Evolutionary conservation across 2,329 filamentous ascomycete species (phyloP).

Genomic region (Cladophialophora immunda): DNA sequence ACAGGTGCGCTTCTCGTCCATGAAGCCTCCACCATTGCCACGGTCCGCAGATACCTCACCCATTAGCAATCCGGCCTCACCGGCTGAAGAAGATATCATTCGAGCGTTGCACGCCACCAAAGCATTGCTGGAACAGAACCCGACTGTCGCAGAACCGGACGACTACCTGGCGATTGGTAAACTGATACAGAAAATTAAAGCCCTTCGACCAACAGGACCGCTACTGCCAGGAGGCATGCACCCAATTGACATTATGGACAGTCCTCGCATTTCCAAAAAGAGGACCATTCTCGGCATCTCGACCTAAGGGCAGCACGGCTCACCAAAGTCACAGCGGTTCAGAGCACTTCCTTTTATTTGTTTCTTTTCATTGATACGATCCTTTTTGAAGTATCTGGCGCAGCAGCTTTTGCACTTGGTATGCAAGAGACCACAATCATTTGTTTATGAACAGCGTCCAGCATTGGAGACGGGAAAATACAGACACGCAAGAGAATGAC

Average conservation of each 20-base stretch:
- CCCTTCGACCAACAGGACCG: conserved; percentile 62
- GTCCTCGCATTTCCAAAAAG: conserved; percentile 54
- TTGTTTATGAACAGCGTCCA: conserved; percentile 29
- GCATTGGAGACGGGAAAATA: conserved; percentile 22
- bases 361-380: conserved; percentile 26
- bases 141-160: conserved; percentile 76
- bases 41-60: conserved; percentile 56
- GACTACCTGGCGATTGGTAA: conserved; percentile 82
- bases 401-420: conserved; percentile 11
- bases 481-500: conserved; percentile 13
- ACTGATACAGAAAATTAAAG: conserved; percentile 83
- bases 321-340: background rate
- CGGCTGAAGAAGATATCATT: conserved; percentile 84
- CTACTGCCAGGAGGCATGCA: conserved; percentile 54
- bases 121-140: conserved; percentile 78
- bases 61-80: conserved; percentile 65
- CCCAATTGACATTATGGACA: conserved; percentile 53
- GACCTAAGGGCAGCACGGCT: conserved; percentile 38
- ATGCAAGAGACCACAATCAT: conserved; percentile 28
- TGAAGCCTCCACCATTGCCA: conserved; percentile 50
- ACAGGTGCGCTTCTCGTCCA: conserved; percentile 50
- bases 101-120: conserved; percentile 82
- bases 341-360: conserved; percentile 1
- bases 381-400: conserved; percentile 21
- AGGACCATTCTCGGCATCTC: conserved; percentile 53